Base-by-base conservation (phyloP, 345 rosid species). In the Hibiscus tridactylites region DNA sequence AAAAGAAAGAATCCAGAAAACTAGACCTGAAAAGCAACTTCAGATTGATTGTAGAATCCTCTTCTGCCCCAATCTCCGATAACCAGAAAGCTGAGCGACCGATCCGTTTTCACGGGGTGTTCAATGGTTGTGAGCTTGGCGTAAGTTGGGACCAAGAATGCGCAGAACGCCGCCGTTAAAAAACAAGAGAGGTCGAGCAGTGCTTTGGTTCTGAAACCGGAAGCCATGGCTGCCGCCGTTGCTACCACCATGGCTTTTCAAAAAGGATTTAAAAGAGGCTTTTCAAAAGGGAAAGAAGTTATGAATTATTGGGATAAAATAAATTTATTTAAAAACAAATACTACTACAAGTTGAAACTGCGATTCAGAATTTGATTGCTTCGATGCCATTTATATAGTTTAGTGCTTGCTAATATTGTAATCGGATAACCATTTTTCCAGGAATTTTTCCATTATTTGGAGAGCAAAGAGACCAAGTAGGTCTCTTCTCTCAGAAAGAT, bases 61-160 rank as follows among this genome's bases (percentile, higher is more conserved):
- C 78, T 72, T 77, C 97, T 81, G 64, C 93, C 97, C 97, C 93
- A 91, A 44, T 91, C 97, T 52, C 97, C 92, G 49, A 87, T 79
- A 9, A 91, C 97, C 70, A 91, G 73, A 78, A 88, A 79, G 75
- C 81, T 83, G 56, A 88, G 83, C 2, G 89, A 77, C 50, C 88
- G 87, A 60, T 88, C 89, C 3, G 42, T 47, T 73, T 88, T 85
- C 4, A 65, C 71, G 13, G 79, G 59, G 44, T 88, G 93, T 21
- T 79, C 71, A 5, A 88, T 67, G 37, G 81, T 75, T 39, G 56
- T 76, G 54, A 87, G 81, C 71, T 85, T 82, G 7, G 88, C 88
- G 67, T 47, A 71, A 56, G 76, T 69, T 46, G 58, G 59, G 31
- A 50, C 50, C 33, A 62, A 33, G 61, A 62, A 49, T 33, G 50